Evolutionary conservation across 1,139 yeast species (phyloP).

Genomic region (Hyphopichia buzzinii): DNA sequence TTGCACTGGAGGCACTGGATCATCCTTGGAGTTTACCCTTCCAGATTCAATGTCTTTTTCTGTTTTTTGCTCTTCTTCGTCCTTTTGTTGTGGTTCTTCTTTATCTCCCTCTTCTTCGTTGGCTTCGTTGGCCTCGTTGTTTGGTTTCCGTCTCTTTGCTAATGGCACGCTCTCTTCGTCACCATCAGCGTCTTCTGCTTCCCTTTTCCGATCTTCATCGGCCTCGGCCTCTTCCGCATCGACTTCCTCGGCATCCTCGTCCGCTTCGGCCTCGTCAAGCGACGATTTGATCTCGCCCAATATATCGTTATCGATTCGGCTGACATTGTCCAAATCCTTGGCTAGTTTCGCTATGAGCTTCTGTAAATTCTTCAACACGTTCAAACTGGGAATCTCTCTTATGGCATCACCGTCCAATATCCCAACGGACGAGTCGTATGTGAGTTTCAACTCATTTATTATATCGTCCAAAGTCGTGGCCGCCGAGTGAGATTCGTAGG

Average conservation of each 20-base stretch:
- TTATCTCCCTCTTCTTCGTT: constrained; percentile 8
- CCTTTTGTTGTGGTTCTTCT: constrained; percentile 7
- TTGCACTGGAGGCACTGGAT: constrained; percentile 44
- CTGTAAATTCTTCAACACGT: constrained; percentile 44
- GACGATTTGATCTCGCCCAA: constrained; percentile 21
- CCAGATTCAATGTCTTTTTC: constrained; percentile 7
- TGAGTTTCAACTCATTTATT: constrained; percentile 49
- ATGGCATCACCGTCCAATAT: constrained; percentile 58
- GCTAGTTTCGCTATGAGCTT: constrained; percentile 48
- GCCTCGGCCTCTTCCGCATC: constrained; percentile 9
- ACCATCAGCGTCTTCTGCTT: constrained; percentile 12
- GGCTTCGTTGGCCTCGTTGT: constrained; percentile 8
- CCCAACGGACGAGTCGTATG: constrained; percentile 60
- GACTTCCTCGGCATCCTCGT: constrained; percentile 7
- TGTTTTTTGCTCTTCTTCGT: constrained; percentile 10
- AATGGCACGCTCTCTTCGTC: constrained; percentile 11
- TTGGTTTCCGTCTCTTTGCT: constrained; percentile 12
- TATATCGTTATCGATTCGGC: constrained; percentile 41
- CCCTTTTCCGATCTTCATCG: constrained; percentile 4
- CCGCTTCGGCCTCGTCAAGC: constrained; percentile 11
- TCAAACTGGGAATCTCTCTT: constrained; percentile 45
- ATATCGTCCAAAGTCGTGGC: constrained; percentile 51
- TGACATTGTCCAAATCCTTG: constrained; percentile 47
- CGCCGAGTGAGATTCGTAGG: constrained; percentile 24
- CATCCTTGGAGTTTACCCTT: constrained; percentile 24